Percentiles rank a stretch among this genome's conserved stretches.
These are phyloP conservation scores for Populus deltoides DNA, from an alignment of 345 rosid genomes.

Conservation along the genomic window DNA sequence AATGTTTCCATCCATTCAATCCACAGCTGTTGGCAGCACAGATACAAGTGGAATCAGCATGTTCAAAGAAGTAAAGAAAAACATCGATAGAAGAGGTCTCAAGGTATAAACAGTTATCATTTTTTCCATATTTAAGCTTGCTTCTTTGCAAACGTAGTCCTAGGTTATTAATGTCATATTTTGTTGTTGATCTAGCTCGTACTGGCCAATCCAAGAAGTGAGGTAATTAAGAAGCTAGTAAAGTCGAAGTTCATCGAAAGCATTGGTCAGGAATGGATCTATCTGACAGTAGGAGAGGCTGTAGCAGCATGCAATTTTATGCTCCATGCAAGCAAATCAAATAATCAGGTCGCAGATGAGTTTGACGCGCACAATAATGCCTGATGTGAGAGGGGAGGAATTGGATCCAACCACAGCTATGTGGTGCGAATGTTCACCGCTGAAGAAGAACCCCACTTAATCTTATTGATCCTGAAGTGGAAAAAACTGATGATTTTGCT, in stretches of 20 bases:
- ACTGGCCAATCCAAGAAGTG: conserved; percentile 29
- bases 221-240: conserved; percentile 32
- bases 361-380: conserved; percentile 13
- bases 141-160: background rate
- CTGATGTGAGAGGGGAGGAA: background rate
- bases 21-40: conserved; percentile 29
- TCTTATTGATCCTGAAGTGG: background rate
- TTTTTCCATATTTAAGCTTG: background rate
- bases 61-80: conserved; percentile 24
- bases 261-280: conserved; percentile 31
- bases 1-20: background rate
- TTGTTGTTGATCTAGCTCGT: conserved; percentile 17
- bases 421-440: background rate
- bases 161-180: background rate
- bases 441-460: background rate
- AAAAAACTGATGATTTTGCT: background rate
- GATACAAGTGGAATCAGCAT: conserved; percentile 33
- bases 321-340: conserved; percentile 19
- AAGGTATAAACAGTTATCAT: conserved; percentile 6
- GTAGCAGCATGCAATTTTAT: conserved; percentile 27
- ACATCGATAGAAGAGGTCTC: conserved; percentile 16
- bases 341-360: background rate
- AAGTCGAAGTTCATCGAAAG: conserved; percentile 18
- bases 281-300: conserved; percentile 28
- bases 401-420: background rate